phyloP scores from a whole-genome alignment of 83 land plant species.

The Larix sibirica region DNA sequence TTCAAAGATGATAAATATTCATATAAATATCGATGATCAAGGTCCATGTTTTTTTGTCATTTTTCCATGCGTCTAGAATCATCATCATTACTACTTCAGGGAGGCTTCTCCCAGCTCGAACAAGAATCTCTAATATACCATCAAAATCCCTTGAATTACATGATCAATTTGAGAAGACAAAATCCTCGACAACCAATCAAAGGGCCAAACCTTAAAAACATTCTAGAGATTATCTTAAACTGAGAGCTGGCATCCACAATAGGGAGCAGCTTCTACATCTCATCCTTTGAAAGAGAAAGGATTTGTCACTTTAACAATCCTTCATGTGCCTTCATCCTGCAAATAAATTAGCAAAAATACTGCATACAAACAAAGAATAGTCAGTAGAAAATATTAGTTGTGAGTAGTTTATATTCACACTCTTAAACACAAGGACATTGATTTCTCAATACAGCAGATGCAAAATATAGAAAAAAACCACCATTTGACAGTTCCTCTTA shows the following conservation, averaged over 20 bases:
- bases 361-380: neutral
- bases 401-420: too few relatives aligned
- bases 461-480: too few relatives aligned
- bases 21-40: slow-evolving; percentile 84
- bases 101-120: slow-evolving; percentile 91
- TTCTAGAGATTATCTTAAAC: slow-evolving; percentile 74
- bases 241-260: slow-evolving; percentile 97
- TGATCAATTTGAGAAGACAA: neutral
- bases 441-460: too few relatives aligned
- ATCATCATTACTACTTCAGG: slow-evolving; percentile 99
- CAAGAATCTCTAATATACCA: slow-evolving; percentile 95
- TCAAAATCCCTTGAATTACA: slow-evolving; percentile 85
- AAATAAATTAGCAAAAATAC: neutral
- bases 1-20: slow-evolving; percentile 93
- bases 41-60: slow-evolving; percentile 95
- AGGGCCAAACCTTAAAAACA: neutral
- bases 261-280: slow-evolving; percentile 92
- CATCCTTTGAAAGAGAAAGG: slow-evolving; percentile 75
- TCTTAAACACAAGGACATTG: too few relatives aligned
- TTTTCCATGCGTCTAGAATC: slow-evolving; percentile 99
- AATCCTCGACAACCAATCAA: neutral
- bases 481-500: too few relatives aligned
- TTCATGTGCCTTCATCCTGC: slow-evolving; percentile 98
- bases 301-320: slow-evolving; percentile 87
- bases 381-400: neutral